A percentile compares a stretch with the other conserved stretches of the same genome.
These are phyloP conservation scores for Porogramme epimiltina DNA, from an alignment of 1,284 basidiomycete genomes.

Conservation along the genomic window DNA sequence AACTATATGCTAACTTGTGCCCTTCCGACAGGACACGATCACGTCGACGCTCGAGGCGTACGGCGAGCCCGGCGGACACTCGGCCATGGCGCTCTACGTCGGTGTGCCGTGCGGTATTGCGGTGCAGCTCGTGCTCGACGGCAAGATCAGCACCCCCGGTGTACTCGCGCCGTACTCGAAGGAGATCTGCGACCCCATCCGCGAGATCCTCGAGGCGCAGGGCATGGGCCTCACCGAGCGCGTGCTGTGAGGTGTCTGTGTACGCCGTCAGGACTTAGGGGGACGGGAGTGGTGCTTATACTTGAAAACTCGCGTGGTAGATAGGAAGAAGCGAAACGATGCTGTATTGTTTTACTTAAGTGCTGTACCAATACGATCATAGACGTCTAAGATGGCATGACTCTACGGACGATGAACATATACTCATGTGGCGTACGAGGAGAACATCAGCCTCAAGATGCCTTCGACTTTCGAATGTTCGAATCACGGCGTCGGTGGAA, in stretches of 20 bases:
- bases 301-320: too few species aligned
- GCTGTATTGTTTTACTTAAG: too few species aligned
- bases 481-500: too few species aligned
- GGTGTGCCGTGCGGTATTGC: constrained; percentile 96
- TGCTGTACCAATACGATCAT: too few species aligned
- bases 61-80: constrained; percentile 81
- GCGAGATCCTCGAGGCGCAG: constrained; percentile 79
- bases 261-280: too few species aligned
- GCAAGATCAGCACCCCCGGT: constrained; percentile 77
- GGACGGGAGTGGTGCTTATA: too few species aligned
- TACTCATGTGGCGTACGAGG: too few species aligned
- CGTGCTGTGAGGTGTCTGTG: constrained; percentile 56
- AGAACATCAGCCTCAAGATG: too few species aligned
- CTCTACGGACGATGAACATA: too few species aligned
- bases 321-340: too few species aligned
- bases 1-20: constrained; percentile 8
- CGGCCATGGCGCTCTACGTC: constrained; percentile 93
- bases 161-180: constrained; percentile 90
- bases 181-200: constrained; percentile 84
- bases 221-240: constrained; percentile 82
- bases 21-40: constrained; percentile 66
- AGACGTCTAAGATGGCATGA: too few species aligned
- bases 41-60: constrained; percentile 94
- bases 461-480: too few species aligned
- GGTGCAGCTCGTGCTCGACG: constrained; percentile 80